phyloP scores from a whole-genome alignment of 768 basidiomycete species.

The Paxillus ammoniavirescens region DNA sequence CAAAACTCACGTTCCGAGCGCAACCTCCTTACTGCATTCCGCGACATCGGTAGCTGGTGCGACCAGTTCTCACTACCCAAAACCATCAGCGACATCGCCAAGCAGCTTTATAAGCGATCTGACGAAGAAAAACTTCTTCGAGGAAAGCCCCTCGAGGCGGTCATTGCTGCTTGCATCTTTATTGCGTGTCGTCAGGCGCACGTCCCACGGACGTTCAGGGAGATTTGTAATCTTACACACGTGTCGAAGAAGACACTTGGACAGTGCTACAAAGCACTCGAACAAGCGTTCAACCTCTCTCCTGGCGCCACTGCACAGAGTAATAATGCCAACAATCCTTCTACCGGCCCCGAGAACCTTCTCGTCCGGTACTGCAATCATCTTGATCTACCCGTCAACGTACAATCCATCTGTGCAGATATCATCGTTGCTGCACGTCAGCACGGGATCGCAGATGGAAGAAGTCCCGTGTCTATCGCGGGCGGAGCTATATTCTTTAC shows the following conservation, averaged over 20 bases:
- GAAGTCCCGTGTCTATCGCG: slow-evolving; percentile 98
- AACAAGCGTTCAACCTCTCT: slow-evolving; percentile 84
- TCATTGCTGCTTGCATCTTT: slow-evolving; percentile 97
- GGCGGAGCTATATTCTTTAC: slow-evolving; percentile 95
- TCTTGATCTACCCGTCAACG: slow-evolving; percentile 76
- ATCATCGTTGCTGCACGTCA: slow-evolving; percentile 79
- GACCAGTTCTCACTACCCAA: slow-evolving; percentile 94
- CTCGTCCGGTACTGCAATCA: slow-evolving; percentile 94
- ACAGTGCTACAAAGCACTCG: slow-evolving; percentile 89
- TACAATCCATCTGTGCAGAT: slow-evolving; percentile 81
- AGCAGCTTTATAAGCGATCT: slow-evolving; percentile 95
- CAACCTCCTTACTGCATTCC: slow-evolving; percentile 84
- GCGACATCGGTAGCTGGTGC: slow-evolving; percentile 91
- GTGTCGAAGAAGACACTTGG: slow-evolving; percentile 94
- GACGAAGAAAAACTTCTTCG: slow-evolving; percentile 93
- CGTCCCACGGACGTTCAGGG: slow-evolving; percentile 94
- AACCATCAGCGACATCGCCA: slow-evolving; percentile 92
- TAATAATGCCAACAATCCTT: slow-evolving; percentile 35
- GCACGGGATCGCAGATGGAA: slow-evolving; percentile 87
- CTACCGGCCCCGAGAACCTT: slow-evolving; percentile 79
- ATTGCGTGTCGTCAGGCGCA: slow-evolving; percentile 95
- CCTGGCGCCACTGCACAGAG: slow-evolving; percentile 71
- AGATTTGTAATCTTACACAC: slow-evolving; percentile 90
- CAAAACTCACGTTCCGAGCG: slow-evolving; percentile 79
- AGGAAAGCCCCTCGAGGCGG: slow-evolving; percentile 88